Evolutionary conservation across 306 rosid genomes (phyloP), one percentile per base, ranked within the genome.

Genomic region (Begonia peltatifolia): DNA sequence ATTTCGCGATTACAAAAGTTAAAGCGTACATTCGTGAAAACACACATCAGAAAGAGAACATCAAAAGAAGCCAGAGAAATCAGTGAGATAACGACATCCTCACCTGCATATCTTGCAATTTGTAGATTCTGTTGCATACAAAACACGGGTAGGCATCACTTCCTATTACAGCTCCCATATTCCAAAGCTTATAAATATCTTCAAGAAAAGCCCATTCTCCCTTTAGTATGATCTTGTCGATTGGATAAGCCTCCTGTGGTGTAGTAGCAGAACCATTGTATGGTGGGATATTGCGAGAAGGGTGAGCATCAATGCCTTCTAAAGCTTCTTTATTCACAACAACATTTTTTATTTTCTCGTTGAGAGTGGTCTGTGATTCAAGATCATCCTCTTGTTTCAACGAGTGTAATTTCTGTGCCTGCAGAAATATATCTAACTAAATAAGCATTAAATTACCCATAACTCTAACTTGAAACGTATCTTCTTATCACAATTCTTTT

Each of bases 181-280:
- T 72, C 75, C 71, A 58, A 48, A 42, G 66, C 22, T 67, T 2
- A 61, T 68, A 80, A 63, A 90, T 61, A 78, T 86, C 95, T 63
- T 67, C 72, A 43, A 90, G 86, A 64, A 54, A 64, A 67, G 23
- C 66, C 95, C 92, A 81, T 63, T 90, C 99, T 63, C 75, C 82
- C 47, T 52, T 52, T 53, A 74, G 69, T 54, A 86, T 86, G 63
- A 90, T 90, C 79, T 79, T 64, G 54, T 83, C 88, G 65, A 86
- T 61, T 41, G 86, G 69, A 71, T 79, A 90, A 65, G 81, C 95
- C 73, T 73, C 79, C 61, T 75, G 73, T 47, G 92, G 80, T 12
- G 82, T 68, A 12, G 94, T 71, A 9, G 99, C 95, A 59, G 79
- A 68, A 63, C 67, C 22, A 81, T 81, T 53, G 64, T 76, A 75